Evolutionary conservation across 2,329 filamentous ascomycete genomes (phyloP), one percentile per base, ranked within the genome.

Genomic region (Diplodia seriata): DNA sequence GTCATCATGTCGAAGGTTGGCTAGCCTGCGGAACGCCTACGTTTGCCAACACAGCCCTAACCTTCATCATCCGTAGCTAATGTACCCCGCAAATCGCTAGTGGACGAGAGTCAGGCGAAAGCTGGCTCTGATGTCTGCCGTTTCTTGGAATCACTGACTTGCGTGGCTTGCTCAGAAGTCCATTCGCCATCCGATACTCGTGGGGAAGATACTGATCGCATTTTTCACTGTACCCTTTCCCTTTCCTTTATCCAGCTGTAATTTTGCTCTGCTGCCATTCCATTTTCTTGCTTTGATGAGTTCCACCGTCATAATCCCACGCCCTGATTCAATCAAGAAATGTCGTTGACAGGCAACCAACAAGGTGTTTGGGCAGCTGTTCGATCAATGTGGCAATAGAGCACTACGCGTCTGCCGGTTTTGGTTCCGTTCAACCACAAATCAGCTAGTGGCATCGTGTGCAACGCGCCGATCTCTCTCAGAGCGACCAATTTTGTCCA

Each of bases 31-130:
- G 33, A 2, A 40, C 20, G 49, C 36, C 61, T 29, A 51, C 47
- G 59, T 63, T 63, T 63, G 59, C 18, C 18, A 43, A n/a, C 26
- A 20, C 23, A 26, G 20, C 40, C 33, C 54, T n/a, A 18, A 29
- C 23, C 55, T 29, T 31, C 23, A 20, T 33, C 38, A 50, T 50
- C 57, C 57, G 57, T 26, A 49, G 56, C 57, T 50, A 62, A 49
- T 33, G 57, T 62, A 62, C 57, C 57, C 57, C 57, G 57, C 57
- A 62, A 50, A 50, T 50, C 40, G 26, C 40, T 62, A 33, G 40
- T 20, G 33, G 9, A 4, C 6, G n/a, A 23, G 38, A 54, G 23
- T 36, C 59, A 29, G 38, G 29, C 55, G 57, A 50, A 50, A 62
- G 57, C 57, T 62, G 33, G 29, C 57, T 62, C 29, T 14, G 20